Base-by-base conservation (phyloP, 306 rosid genomes). In the Amphicarpaea edgeworthii region DNA sequence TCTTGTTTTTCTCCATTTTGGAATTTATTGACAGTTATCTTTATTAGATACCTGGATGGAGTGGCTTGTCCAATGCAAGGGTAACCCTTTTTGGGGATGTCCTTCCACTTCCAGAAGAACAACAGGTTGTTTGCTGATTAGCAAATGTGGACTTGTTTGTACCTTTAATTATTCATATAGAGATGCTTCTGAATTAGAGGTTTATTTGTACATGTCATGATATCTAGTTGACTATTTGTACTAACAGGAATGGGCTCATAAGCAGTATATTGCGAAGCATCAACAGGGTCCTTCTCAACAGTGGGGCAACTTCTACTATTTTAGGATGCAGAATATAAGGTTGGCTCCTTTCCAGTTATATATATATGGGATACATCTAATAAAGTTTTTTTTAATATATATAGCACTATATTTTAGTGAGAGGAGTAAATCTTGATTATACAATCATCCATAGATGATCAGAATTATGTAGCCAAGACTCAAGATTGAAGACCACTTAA, bases 201-300 rank as follows among this genome's bases (percentile, higher is more conserved):
- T 47, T 43, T 58, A 47, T 63, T 75, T 77, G 46, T 38, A 26
- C 74, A 37, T 50, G 30, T 50, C 80, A 77, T 83, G 81, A 21
- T 64, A 72, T 79, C 62, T 62, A 53, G 67, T 24, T 78, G 71
- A 76, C 41, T 67, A 41, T 67, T 24, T 76, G 71, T 73, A 65
- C 72, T 77, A 53, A 30, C 78, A 96, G 99, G 99, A 92, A 79
- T 92, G 99, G 97, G 99, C 99, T 79, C 99, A 96, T 83, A 96
- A 96, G 87, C 99, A 92, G 81, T 96, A 92, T 81, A 90, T 96
- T 49, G 93, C 91, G 15, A 96, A 96, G 84, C 99, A 96, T 85
- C 99, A 90, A 45, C 99, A 96, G 77, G 97, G 99, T 71, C 97
- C 98, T 83, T 96, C 99, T 77, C 98, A 96, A 81, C 97, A 96